Evolutionary conservation across 2,329 filamentous ascomycete species (phyloP).

Genomic region (Alternaria solani): DNA sequence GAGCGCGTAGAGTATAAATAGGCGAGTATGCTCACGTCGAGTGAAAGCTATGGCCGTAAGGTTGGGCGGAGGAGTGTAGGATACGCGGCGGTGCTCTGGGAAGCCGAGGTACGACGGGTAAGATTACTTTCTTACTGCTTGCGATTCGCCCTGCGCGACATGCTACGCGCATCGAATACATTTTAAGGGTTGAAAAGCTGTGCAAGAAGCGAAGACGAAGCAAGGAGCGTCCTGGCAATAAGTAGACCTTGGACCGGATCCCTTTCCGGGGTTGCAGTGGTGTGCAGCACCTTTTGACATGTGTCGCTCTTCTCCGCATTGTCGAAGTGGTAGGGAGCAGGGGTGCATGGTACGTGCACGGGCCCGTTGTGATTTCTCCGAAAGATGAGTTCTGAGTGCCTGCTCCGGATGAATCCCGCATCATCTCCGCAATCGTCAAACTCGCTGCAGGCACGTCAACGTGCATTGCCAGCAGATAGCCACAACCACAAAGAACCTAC

Average conservation of each 20-base stretch:
- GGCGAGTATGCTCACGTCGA: conserved; percentile 18
- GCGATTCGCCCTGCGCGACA: background rate
- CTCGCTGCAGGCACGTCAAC: conserved; percentile 27
- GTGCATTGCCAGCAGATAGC: conserved; percentile 14
- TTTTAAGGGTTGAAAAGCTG: background rate
- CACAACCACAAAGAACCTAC: background rate
- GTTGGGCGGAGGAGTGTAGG: conserved; percentile 10
- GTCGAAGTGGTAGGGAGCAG: background rate
- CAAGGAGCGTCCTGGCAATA: background rate
- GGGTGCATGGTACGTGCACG: conserved; percentile 2
- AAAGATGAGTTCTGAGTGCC: background rate
- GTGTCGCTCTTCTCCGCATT: conserved; percentile 10
- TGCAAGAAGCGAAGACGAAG: background rate
- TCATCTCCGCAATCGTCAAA: conserved; percentile 28
- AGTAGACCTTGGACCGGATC: background rate
- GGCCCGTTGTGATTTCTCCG: conserved; percentile 4
- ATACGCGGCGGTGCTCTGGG: conserved; percentile 10
- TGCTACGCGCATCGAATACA: background rate
- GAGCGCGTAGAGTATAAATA: conserved; percentile 6
- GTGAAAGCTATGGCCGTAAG: conserved; percentile 34
- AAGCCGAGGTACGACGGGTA: conserved; percentile 33
- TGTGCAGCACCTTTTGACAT: background rate
- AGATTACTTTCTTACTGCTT: conserved; percentile 17
- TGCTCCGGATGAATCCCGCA: conserved; percentile 11
- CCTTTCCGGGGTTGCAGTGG: background rate